phyloP scores from a whole-genome alignment of 148 eudicot genomes.

The Silene latifolia region DNA sequence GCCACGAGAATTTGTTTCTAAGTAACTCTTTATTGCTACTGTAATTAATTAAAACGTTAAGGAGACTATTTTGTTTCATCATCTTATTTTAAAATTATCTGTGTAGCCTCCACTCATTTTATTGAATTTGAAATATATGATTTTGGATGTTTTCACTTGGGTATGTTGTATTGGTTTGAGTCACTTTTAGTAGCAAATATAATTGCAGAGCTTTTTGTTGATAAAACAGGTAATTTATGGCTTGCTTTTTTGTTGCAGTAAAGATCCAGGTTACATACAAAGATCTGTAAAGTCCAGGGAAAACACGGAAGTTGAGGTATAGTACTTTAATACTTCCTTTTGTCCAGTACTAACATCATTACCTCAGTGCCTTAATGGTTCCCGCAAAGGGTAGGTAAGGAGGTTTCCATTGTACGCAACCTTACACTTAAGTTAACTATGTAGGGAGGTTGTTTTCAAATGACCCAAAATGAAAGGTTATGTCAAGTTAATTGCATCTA shows the following conservation, averaged over 20 bases:
- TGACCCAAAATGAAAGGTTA: no score
- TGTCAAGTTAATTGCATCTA: no score
- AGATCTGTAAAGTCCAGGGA: conserved; percentile 32
- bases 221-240: background rate
- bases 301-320: conserved; percentile 53
- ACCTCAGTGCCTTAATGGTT: no score
- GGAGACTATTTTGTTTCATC: background rate
- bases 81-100: background rate
- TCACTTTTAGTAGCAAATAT: background rate
- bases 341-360: no score
- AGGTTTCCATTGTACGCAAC: no score
- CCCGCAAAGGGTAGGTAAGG: no score
- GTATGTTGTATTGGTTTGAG: background rate
- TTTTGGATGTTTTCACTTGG: background rate
- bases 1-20: background rate
- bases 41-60: background rate
- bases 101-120: background rate
- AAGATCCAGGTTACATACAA: conserved; percentile 87
- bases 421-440: no score
- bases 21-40: background rate
- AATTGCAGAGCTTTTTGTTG: background rate
- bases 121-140: background rate
- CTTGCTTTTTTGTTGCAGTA: conserved; percentile 44
- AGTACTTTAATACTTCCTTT: background rate
- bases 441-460: no score